Base-by-base conservation (phyloP, 306 rosid genomes). In the Rubus parviflorus region DNA sequence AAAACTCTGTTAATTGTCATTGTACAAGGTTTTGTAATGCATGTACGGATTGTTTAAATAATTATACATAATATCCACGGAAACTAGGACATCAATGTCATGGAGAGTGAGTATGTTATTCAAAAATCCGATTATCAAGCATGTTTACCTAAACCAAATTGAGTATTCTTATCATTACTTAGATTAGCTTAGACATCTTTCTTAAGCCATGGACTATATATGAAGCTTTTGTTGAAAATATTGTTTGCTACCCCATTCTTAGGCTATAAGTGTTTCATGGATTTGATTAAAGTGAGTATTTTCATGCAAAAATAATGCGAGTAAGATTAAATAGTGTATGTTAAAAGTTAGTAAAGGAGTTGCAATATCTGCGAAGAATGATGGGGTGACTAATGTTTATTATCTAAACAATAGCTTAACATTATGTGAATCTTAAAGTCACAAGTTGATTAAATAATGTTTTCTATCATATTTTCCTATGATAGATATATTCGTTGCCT, bases 191-290 rank as follows among this genome's bases (percentile, higher is more conserved):
- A 16, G 46, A 40, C 12, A 2, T 40, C 8, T 63, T 38, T 35
- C 23, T 64, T 38, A 3, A 16, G 16, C 23, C 8, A 0, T 64
- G 69, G 46, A 38, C 46, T 64, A 38, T 61, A 16, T 2, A 64
- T 17, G 17, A 61, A 12, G 66, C 66, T 30, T 23, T 25, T 30
- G 25, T 6, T 60, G 17, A 14, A 14, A 69, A 66, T 42, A 13
- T 37, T 70, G 74, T 70, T 70, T 70, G 43, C 74, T 8, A 9
- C 74, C n/a, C 9, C 12, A 8, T 70, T 70, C 58, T 48, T 57
- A 45, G n/a, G 73, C 1, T 14, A 5, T 14, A 22, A 23, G n/a
- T 68, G 13, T 14, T 7, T 66, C 38, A 20, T 68, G n/a, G 56
- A 12, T 22, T 65, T 66, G 30, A 23, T 46, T n/a, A 68, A 66